Base-by-base conservation (phyloP, 371 early-diverging fungal genomes). In the Chytridium lagenaria region DNA sequence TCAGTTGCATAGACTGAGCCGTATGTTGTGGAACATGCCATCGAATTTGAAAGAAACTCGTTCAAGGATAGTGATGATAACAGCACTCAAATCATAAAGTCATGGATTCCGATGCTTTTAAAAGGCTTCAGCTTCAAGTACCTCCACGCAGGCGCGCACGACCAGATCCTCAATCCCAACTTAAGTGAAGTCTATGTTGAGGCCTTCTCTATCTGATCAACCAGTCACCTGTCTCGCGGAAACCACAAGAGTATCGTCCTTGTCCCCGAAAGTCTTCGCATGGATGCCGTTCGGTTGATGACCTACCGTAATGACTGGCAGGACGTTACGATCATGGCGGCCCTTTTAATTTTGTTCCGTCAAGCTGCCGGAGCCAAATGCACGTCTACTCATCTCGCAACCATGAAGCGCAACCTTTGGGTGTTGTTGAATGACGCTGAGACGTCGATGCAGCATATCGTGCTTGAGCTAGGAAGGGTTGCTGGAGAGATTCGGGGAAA, bases 221-320 rank as follows among this genome's bases (percentile, higher is more conserved):
- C 34, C 73, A 77, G 36, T 23, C 75, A 34, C 76, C 72, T 38
- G 61, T 37, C 7, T 74, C 40, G n/a, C 69, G 39, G 33, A 68
- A 31, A 2, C 51, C 50, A 59, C 69, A 1, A 50, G 22, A 36
- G 44, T 59, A 1, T 30, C 59, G 28, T 2, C 36, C 34, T 51
- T 12, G 59, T 83, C 30, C 83, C 85, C 19, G 88, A 89, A 68
- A 88, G 90, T 0, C 81, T 92, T 34, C 78, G 80, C 51, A 83
- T 91, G 81, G 93, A 92, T 70, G 77, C 83, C 34, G 79, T 83
- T 51, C 84, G 93, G 5, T 72, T 92, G 3, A 73, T 87, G 23
- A 82, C 87, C 37, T 88, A 87, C 78, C 86, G 90, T 66, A 90
- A 90, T 71, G 91, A 91, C 70, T 90, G 89, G 80, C 92, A 91